phyloP scores from a whole-genome alignment of 805 yeast genomes.

The Spathaspora arborariae region DNA sequence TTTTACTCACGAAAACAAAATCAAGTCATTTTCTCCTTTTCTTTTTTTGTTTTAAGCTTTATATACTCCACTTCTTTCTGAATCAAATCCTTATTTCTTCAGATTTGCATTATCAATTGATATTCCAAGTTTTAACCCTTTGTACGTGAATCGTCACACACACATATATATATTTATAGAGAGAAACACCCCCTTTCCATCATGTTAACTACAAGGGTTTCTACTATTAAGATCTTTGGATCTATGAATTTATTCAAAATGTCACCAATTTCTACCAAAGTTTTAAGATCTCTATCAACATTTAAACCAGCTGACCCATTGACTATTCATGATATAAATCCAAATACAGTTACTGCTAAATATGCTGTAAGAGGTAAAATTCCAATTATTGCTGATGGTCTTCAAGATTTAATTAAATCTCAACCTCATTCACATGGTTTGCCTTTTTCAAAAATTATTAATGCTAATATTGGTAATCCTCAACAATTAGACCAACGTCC shows the following conservation, averaged over 20 bases:
- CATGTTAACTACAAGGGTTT: background rate
- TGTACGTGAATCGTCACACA: background rate
- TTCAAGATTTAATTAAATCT: constrained; percentile 50
- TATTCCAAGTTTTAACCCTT: background rate
- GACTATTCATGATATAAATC: constrained; percentile 54
- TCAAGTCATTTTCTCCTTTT: background rate
- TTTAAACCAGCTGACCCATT: constrained; percentile 13
- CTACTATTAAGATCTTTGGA: background rate
- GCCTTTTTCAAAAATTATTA: constrained; percentile 76
- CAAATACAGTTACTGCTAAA: constrained; percentile 74
- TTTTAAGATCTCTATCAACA: constrained; percentile 2
- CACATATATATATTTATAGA: background rate
- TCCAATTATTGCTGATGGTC: constrained; percentile 90
- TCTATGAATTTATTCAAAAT: background rate
- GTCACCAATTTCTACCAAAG: background rate
- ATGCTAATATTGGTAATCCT: constrained; percentile 96
- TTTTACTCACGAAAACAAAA: background rate
- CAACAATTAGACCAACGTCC: constrained; percentile 96
- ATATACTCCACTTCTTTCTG: background rate
- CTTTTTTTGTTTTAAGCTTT: background rate
- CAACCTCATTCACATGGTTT: constrained; percentile 53
- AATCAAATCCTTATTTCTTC: background rate
- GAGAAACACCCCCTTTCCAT: background rate
- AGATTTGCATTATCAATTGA: background rate
- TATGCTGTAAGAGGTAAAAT: constrained; percentile 95